Base-by-base conservation (phyloP, 2,329 filamentous ascomycete genomes). In the Ophiosphaerella herpotricha region DNA sequence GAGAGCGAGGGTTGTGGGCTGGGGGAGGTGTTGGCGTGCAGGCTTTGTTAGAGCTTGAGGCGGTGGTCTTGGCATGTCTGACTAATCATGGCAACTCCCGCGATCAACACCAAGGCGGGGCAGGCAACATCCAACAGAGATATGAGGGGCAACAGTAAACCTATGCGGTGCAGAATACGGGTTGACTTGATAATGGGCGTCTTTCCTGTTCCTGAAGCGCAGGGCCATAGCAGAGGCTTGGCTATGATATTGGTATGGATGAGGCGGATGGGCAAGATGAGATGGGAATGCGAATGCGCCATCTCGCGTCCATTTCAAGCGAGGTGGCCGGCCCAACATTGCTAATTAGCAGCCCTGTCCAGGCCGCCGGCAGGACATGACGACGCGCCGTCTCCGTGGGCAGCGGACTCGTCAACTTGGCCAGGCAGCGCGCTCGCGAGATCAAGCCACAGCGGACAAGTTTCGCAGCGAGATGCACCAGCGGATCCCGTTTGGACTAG, bases 201-300 rank as follows among this genome's bases (percentile, higher is more conserved):
- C 46, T 55, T 63, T 52, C 57, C 59, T 65, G 60, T 65, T 61
- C 57, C 60, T 63, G 60, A 45, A 45, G 43, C 32, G 53, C 54
- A 46, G 43, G 26, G 38, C 39, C 32, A 54, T 57, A 57, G 52
- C 53, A 58, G 55, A 54, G 50, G 43, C 23, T 33, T 29, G 40
- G 47, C 46, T 43, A 46, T 31, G 13, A 29, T 37, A 43, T 52
- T 29, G 11, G 26, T 29, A 29, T 29, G 26, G 26, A 11, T 29
- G 6, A 8, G 26, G 26, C 26, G 26, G 26, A 11, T 29, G 26
- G 31, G 36, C 35, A 31, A 34, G 14, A 34, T 40, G 41, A 47
- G 43, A 50, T 44, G 48, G 34, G 18, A 16, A 31, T 46, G 47
- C 36, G 29, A 43, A 41, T 50, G 47, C 47, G 52, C 14, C 23